Evolutionary conservation across 2,329 filamentous ascomycete genomes (phyloP).

Genomic region (Fusarium liriodendri): DNA sequence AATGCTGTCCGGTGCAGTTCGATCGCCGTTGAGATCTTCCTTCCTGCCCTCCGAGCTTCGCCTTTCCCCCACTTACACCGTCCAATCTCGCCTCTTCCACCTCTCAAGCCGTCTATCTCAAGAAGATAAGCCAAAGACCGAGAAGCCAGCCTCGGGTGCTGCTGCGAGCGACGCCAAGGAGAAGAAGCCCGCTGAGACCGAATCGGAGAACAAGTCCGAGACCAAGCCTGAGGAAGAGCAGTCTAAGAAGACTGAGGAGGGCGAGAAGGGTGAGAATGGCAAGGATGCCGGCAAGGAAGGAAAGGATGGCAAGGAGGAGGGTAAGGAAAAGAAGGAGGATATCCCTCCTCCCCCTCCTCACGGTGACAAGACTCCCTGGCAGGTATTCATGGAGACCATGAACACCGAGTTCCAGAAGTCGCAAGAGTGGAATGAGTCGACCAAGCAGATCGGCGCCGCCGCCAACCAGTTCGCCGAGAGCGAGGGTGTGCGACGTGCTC

Average conservation of each 20-base stretch:
- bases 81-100: conserved; percentile 50
- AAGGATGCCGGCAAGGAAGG: conserved; percentile 52
- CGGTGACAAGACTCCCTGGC: conserved; percentile 98
- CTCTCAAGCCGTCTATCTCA: conserved; percentile 44
- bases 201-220: conserved; percentile 38
- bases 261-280: conserved; percentile 49
- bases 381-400: conserved; percentile 98
- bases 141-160: conserved; percentile 40
- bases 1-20: conserved; percentile 43
- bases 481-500: conserved; percentile 86
- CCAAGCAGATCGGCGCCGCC: conserved; percentile 89
- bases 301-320: conserved; percentile 60
- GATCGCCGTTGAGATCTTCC: conserved; percentile 57
- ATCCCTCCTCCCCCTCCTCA: conserved; percentile 91
- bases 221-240: conserved; percentile 54
- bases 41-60: conserved; percentile 53
- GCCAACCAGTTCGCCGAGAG: conserved; percentile 94
- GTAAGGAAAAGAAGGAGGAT: conserved; percentile 70
- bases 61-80: conserved; percentile 46
- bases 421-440: conserved; percentile 99
- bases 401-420: conserved; percentile 93
- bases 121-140: conserved; percentile 50
- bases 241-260: conserved; percentile 56
- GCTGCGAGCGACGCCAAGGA: conserved; percentile 55
- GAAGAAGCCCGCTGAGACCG: conserved; percentile 50